These are phyloP conservation scores for Brassica carinata DNA, from an alignment of 345 rosid genomes.

Conservation along the genomic window DNA sequence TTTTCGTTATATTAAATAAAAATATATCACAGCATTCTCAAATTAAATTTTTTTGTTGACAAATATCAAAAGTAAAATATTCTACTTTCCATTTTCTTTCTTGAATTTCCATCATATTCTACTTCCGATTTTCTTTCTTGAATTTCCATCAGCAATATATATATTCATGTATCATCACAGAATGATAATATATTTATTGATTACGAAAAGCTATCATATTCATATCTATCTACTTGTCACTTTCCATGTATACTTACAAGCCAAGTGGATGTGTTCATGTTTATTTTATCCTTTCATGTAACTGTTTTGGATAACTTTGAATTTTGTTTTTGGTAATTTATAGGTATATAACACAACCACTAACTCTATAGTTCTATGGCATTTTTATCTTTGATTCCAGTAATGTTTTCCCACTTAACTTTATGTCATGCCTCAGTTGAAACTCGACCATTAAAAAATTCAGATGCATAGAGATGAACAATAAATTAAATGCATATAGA, in stretches of 20 bases:
- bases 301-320: slow-evolving; percentile 23
- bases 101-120: not conserved
- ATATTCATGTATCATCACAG: not conserved
- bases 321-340: not conserved
- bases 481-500: slow-evolving; percentile 1
- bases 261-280: not conserved
- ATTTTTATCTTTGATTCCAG: not conserved
- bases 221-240: slow-evolving; percentile 10
- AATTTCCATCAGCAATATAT: not conserved
- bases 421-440: slow-evolving; percentile 16
- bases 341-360: slow-evolving; percentile 25
- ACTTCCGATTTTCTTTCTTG: not conserved
- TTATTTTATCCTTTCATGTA: not conserved
- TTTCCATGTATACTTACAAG: not conserved
- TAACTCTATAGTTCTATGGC: not conserved
- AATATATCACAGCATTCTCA: not conserved
- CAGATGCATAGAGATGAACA: slow-evolving; percentile 31
- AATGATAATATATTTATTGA: not conserved
- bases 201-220: not conserved
- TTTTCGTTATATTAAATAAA: not conserved
- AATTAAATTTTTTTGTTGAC: not conserved
- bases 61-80: not conserved
- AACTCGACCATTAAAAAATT: slow-evolving; percentile 9
- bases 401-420: not conserved
- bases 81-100: not conserved